phyloP scores from a whole-genome alignment of 2,329 filamentous ascomycete species.

The Cladophialophora bantiana region DNA sequence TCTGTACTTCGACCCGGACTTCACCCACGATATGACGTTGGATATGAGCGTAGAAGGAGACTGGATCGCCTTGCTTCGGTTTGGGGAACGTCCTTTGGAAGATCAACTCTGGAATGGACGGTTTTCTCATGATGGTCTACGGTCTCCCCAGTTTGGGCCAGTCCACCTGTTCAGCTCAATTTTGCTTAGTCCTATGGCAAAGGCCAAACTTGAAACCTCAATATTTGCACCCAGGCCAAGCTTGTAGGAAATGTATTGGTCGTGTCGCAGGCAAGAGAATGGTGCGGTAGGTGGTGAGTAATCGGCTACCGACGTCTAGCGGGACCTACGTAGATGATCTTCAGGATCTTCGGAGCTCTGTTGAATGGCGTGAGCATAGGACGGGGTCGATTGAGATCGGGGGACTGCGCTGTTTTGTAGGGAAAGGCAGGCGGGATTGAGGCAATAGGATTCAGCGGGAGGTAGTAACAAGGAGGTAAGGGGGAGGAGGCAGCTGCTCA shows the following conservation, averaged over 20 bases:
- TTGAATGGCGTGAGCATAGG: not conserved
- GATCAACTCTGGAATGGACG: constrained; percentile 64
- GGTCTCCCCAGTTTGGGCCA: not conserved
- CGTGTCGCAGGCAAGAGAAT: not conserved
- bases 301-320: constrained; percentile 15
- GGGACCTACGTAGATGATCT: constrained; percentile 2
- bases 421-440: not conserved
- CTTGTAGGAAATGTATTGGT: not conserved
- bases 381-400: not conserved
- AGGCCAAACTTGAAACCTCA: not conserved
- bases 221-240: not conserved
- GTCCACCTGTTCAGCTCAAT: not conserved
- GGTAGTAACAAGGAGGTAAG: not conserved
- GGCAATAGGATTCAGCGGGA: not conserved
- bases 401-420: not conserved
- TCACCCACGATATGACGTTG: constrained; percentile 69
- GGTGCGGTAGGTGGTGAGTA: constrained; percentile 1
- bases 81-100: constrained; percentile 66
- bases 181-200: not conserved
- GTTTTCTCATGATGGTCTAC: constrained; percentile 62
- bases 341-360: constrained; percentile 2
- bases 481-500: not conserved
- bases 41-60: constrained; percentile 65
- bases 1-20: constrained; percentile 68
- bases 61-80: constrained; percentile 63